phyloP scores from a whole-genome alignment of 2,329 filamentous ascomycete genomes.

The Pseudogymnoascus sp. region DNA sequence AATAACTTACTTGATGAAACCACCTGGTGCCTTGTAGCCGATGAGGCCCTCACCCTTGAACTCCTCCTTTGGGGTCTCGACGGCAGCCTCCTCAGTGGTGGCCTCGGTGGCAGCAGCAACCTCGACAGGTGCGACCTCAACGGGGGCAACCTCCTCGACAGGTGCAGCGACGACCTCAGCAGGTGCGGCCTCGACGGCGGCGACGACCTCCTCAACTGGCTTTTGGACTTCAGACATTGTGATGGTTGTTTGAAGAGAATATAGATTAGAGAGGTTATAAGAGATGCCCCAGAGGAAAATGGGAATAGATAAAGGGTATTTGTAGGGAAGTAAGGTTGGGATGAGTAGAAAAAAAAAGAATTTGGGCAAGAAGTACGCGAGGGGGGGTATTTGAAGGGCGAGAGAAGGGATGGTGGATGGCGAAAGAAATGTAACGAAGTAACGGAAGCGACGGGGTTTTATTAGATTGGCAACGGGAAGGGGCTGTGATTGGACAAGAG shows the following conservation, averaged over 20 bases:
- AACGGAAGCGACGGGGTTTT: slow-evolving; percentile 5
- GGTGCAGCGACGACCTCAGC: slow-evolving; percentile 28
- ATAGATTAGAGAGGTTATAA: slow-evolving; percentile 14
- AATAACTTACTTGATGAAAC: slow-evolving; percentile 72
- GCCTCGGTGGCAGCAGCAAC: slow-evolving; percentile 27
- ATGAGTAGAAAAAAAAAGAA: slow-evolving; percentile 7
- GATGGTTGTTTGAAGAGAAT: slow-evolving; percentile 8
- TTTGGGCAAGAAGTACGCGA: background rate
- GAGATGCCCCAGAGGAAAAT: background rate
- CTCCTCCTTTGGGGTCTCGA: slow-evolving; percentile 46
- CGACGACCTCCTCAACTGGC: slow-evolving; percentile 40
- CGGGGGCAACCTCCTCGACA: slow-evolving; percentile 31
- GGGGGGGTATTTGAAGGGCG: slow-evolving; percentile 5
- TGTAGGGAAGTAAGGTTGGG: slow-evolving; percentile 1
- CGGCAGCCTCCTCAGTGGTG: slow-evolving; percentile 27
- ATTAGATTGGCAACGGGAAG: background rate
- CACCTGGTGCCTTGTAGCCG: slow-evolving; percentile 75
- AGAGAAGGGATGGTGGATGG: slow-evolving; percentile 4
- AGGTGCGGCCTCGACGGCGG: slow-evolving; percentile 23
- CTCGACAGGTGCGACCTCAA: slow-evolving; percentile 28
- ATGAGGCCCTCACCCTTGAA: slow-evolving; percentile 77
- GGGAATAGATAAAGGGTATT: background rate
- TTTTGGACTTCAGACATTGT: slow-evolving; percentile 60
- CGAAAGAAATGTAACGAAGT: slow-evolving; percentile 7
- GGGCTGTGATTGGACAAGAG: background rate